phyloP scores from a whole-genome alignment of 2,329 filamentous ascomycete species.

The Cladosporium phlei region DNA sequence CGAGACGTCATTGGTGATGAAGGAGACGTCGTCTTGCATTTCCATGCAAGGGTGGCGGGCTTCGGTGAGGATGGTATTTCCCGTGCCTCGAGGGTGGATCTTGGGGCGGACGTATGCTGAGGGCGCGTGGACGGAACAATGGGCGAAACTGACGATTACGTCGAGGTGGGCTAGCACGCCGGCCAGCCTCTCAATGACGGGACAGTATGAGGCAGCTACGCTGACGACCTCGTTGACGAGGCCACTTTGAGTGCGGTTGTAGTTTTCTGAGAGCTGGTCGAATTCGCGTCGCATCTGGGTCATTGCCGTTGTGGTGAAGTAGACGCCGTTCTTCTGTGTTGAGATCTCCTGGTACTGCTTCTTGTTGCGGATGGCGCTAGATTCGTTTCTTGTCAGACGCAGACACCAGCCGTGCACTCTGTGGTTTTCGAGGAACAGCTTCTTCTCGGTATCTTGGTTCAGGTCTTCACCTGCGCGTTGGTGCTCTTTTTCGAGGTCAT shows the following conservation, averaged over 20 bases:
- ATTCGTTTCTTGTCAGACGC: constrained; percentile 83
- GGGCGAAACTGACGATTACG: constrained; percentile 89
- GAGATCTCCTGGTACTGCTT: constrained; percentile 88
- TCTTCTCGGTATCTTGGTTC: constrained; percentile 92
- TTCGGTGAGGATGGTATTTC: constrained; percentile 84
- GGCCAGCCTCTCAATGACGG: constrained; percentile 83
- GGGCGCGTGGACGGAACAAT: constrained; percentile 88
- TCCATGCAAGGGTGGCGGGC: constrained; percentile 96
- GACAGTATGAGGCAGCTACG: constrained; percentile 90
- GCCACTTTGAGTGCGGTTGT: constrained; percentile 88
- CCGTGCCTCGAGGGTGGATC: constrained; percentile 82
- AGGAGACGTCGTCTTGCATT: constrained; percentile 96
- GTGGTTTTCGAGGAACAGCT: constrained; percentile 95
- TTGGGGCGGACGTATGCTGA: constrained; percentile 85
- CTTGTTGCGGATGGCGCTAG: constrained; percentile 88
- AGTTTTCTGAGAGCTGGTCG: constrained; percentile 88
- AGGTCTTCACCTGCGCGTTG: constrained; percentile 71
- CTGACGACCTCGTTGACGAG: constrained; percentile 88
- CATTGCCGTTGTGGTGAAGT: constrained; percentile 84
- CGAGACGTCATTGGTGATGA: constrained; percentile 95
- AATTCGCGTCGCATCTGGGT: constrained; percentile 81
- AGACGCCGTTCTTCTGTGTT: constrained; percentile 98
- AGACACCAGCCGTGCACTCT: constrained; percentile 96
- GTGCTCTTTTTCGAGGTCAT: constrained; percentile 81
- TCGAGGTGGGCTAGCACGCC: constrained; percentile 88